A percentile compares a stretch with the other conserved stretches of the same genome.
Evolutionary conservation across 2,329 filamentous ascomycete genomes (phyloP).

Genomic region (Beauveria sp.): DNA sequence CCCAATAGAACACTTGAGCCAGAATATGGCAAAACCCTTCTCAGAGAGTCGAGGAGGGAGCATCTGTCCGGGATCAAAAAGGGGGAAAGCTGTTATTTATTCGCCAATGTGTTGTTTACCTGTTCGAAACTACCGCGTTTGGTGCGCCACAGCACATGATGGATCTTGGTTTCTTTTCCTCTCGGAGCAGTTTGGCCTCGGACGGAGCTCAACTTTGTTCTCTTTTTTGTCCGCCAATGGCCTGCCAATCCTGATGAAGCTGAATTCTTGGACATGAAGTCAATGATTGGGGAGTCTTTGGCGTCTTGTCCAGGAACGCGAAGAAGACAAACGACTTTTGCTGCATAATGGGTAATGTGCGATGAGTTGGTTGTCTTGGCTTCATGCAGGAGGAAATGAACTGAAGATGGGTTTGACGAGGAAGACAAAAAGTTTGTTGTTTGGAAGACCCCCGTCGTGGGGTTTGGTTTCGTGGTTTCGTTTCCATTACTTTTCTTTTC

Average conservation of each 20-base stretch:
- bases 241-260: slow-evolving; percentile 1
- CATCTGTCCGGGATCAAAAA: slow-evolving; percentile 9
- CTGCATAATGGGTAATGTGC: slow-evolving; percentile 6
- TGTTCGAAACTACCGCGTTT: slow-evolving; percentile 3
- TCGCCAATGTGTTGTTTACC: slow-evolving; percentile 14
- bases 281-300: slow-evolving; percentile 7
- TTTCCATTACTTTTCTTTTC: background rate
- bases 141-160: background rate
- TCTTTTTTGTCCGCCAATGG: background rate
- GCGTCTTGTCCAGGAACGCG: slow-evolving; percentile 1
- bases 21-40: slow-evolving; percentile 22
- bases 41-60: slow-evolving; percentile 21
- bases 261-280: slow-evolving; percentile 6
- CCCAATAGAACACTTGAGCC: slow-evolving; percentile 34
- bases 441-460: background rate
- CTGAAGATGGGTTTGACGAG: slow-evolving; percentile 6
- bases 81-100: slow-evolving; percentile 8
- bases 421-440: slow-evolving; percentile 11
- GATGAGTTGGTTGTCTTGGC: background rate
- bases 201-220: background rate
- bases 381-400: slow-evolving; percentile 5
- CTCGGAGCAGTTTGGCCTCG: background rate
- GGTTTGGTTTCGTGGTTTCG: background rate
- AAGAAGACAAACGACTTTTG: background rate
- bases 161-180: background rate